These are phyloP conservation scores for Suillus discolor DNA, from an alignment of 768 basidiomycete species.

Conservation along the genomic window DNA sequence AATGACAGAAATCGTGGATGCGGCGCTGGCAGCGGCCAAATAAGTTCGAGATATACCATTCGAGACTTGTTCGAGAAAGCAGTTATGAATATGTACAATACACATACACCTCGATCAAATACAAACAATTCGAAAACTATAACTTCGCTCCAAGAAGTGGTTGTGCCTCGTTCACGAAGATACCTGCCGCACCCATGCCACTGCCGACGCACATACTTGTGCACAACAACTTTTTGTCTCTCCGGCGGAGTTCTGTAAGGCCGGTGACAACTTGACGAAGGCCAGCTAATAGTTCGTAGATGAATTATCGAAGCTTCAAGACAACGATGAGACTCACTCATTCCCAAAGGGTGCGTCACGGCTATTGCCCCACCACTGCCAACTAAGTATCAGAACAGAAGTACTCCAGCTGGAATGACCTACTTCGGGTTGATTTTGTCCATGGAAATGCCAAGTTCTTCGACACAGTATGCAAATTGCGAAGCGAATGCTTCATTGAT, in stretches of 20 bases:
- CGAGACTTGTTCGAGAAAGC: neutral
- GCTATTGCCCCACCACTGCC: slow-evolving; percentile 84
- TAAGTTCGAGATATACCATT: neutral
- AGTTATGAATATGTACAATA: slow-evolving; percentile 1
- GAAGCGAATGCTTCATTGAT: slow-evolving; percentile 93
- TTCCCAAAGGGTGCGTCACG: slow-evolving; percentile 78
- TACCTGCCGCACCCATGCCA: slow-evolving; percentile 86
- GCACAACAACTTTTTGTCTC: slow-evolving; percentile 68
- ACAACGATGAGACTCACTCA: slow-evolving; percentile 56
- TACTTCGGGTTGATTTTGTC: slow-evolving; percentile 87
- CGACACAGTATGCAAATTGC: slow-evolving; percentile 91
- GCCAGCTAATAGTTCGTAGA: slow-evolving; percentile 55
- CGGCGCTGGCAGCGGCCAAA: slow-evolving; percentile 42
- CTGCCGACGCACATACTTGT: slow-evolving; percentile 85
- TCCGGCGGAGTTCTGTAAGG: slow-evolving; percentile 77
- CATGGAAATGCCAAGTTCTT: slow-evolving; percentile 73
- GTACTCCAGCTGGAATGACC: slow-evolving; percentile 24
- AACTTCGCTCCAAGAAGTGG: slow-evolving; percentile 26
- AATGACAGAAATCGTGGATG: slow-evolving; percentile 67
- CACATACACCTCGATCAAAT: slow-evolving; percentile 1
- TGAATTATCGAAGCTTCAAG: slow-evolving; percentile 16
- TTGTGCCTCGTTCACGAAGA: slow-evolving; percentile 72
- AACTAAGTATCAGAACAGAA: slow-evolving; percentile 5
- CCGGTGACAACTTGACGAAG: slow-evolving; percentile 87
- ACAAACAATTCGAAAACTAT: slow-evolving; percentile 9